Base-by-base conservation (phyloP, 305 asterid species). In the Fraxinus latifolia region DNA sequence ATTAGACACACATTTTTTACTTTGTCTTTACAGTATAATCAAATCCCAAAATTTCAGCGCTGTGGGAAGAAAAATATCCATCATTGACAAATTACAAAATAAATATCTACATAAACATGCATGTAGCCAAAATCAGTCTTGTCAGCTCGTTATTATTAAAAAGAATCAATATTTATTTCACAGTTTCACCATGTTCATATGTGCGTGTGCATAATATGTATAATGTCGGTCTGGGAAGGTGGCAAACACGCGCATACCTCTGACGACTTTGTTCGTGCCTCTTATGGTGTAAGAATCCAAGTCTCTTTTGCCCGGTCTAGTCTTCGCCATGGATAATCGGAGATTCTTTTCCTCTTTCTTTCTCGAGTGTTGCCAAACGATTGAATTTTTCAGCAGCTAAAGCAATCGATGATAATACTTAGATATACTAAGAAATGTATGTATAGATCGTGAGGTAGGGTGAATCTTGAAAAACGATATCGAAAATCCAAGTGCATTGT, bases 241-340 rank as follows among this genome's bases (percentile, higher is more conserved):
- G 47, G 19, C 58, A 7, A 71, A 2, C n/a, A 74, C 58, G 47
- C 19, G 77, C 33, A 71, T 88, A 93, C 97, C 92, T 88, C 85
- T 81, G 27, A 93, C 95, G 27, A 84, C 77, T 80, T 92, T 89
- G 86, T 87, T 84, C 58, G 96, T 86, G 87, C 94, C 95, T 84
- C 80, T 84, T 44, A 93, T 89, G 78, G 89, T 88, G 90, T 86
- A 91, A 21, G 85, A 79, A 58, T 83, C 89, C 80, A 92, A 47
- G 62, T 86, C 92, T 37, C 92, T 86, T 84, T 83, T 88, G 29
- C 91, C 91, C 39, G 89, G 90, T 72, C 88, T 84, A 70, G 90
- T 85, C 83, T 89, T 92, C 79, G 91, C 90, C 96, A 93, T 93
- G 73, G 87, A 65, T 58, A 60, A 60, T 7, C 71, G n/a, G 58